A percentile compares a stretch with the other conserved stretches of the same genome.
Evolutionary conservation across 495 filamentous ascomycete genomes (phyloP).

Genomic region (Lophiotrema nucula): DNA sequence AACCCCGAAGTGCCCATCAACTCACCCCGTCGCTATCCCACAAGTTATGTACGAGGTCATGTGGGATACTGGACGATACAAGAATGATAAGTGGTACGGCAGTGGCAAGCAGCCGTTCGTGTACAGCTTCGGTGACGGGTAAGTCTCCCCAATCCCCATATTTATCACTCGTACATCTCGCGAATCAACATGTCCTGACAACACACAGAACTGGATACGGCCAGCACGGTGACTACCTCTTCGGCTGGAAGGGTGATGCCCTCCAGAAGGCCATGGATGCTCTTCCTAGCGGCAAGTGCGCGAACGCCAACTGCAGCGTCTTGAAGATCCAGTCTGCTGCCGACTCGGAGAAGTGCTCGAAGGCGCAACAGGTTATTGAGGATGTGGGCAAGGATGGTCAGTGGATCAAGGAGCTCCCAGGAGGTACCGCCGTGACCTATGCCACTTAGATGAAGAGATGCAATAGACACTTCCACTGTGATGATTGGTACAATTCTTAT

Average conservation of each 20-base stretch:
- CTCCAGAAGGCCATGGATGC: conserved; percentile 33
- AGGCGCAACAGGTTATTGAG: conserved; percentile 18
- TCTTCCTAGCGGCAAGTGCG: conserved; percentile 27
- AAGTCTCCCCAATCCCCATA: conserved; percentile 32
- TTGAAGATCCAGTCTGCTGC: conserved; percentile 28
- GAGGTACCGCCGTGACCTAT: conserved; percentile 8
- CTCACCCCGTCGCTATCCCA: conserved; percentile 28
- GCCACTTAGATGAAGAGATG: not conserved
- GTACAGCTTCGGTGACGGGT: conserved; percentile 40
- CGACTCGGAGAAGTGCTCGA: conserved; percentile 25
- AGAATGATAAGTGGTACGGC: conserved; percentile 19
- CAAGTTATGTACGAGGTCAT: conserved; percentile 34
- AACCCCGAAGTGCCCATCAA: conserved; percentile 16
- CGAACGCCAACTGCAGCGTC: conserved; percentile 31
- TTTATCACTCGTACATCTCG: no score
- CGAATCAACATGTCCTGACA: no score
- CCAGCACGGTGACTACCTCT: conserved; percentile 30
- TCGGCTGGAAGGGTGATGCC: conserved; percentile 31
- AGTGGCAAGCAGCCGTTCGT: conserved; percentile 31
- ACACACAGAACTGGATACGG: conserved; percentile 11
- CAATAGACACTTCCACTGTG: no score
- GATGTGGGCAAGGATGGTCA: conserved; percentile 14
- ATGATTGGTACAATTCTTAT: no score
- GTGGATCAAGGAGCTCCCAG: conserved; percentile 30
- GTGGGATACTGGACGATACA: conserved; percentile 32